Evolutionary conservation across 192 early-diverging fungal genomes (phyloP), one percentile per base, ranked within the genome.

Genomic region (Jimgerdemannia lactiflua): DNA sequence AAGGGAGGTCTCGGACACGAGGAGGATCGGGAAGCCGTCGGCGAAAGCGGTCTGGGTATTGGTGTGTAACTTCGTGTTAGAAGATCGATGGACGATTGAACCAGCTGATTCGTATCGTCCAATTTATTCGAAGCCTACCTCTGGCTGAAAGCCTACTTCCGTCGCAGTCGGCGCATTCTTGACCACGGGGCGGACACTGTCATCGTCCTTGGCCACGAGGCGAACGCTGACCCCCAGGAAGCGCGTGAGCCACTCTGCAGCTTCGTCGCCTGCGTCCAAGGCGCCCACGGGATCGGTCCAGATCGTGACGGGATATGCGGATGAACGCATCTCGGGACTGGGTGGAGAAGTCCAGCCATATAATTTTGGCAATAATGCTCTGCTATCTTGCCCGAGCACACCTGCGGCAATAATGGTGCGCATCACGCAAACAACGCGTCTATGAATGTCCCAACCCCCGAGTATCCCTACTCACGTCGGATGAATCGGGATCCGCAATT

Each of bases 1-100:
- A 29, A 95, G 71, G 9, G 91, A 93, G 42, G 83, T 79, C 41
- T 86, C 71, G 4, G 86, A 85, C 59, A 88, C 74, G 67, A 93
- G 71, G 63, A 95, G 85, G 77, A 96, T 86, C 4, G 94, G 94
- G 75, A 79, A 94, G 41, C 85, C 89, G 73, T 96, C 94, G 8
- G 94, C 87, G 79, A 94, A 94, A 4, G 88, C 92, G 4, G 92
- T 89, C 86, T 95, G 83, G 29, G 19, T 19, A 65, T 65, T 14
- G 14, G 64, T 19, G 19, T 65, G 29, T 29, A 29, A 29, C 29
- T 29, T 29, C 1, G 29, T 29, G 29, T 29, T 29, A 29, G 14
- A 65, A 19, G 64, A 65, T 65, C 19, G 64, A 65, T 14, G 19
- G 14, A 19, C 14, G 64, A 65, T 65, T 19, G 14, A 65, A 65